Evolutionary conservation across 495 filamentous ascomycete species (phyloP).

Genomic region (Penicillium paxilli): DNA sequence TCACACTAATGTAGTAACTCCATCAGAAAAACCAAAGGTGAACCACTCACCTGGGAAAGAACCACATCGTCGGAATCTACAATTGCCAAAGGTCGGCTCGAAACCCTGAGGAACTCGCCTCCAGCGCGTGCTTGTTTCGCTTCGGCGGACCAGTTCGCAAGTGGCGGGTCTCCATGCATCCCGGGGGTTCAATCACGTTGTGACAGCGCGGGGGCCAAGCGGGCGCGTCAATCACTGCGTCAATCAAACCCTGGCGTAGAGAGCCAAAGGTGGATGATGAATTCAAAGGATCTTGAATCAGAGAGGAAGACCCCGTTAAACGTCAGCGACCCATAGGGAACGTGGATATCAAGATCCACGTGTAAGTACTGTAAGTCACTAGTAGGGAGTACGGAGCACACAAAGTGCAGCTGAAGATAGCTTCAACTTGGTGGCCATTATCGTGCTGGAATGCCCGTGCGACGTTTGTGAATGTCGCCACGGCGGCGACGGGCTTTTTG

Average conservation of each 20-base stretch:
- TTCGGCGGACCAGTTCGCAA: constrained; percentile 34
- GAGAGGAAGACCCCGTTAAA: no score
- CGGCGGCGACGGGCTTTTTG: constrained; percentile 4
- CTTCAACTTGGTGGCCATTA: constrained; percentile 10
- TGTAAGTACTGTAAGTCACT: no score
- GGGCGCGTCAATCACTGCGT: not conserved
- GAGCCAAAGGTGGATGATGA: no score
- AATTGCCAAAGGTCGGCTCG: not conserved
- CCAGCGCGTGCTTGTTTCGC: constrained; percentile 6
- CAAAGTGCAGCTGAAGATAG: constrained; percentile 7
- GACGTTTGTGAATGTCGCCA: constrained; percentile 9
- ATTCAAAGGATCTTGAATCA: no score
- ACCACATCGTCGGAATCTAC: constrained; percentile 1
- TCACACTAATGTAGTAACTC: not conserved
- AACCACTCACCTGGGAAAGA: not conserved
- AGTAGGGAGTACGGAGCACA: no score
- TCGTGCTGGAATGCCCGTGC: constrained; percentile 6
- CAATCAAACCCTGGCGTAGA: no score
- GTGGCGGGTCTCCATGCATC: constrained; percentile 42
- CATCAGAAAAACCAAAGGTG: not conserved
- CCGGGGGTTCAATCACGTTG: constrained; percentile 32
- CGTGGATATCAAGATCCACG: not conserved
- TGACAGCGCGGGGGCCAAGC: constrained; percentile 11
- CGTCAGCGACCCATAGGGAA: constrained; percentile 1
- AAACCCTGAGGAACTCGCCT: constrained; percentile 4